Evolutionary conservation across 257 asterid genomes (phyloP), one percentile per base, ranked within the genome.

Genomic region (Handroanthus guayacan): DNA sequence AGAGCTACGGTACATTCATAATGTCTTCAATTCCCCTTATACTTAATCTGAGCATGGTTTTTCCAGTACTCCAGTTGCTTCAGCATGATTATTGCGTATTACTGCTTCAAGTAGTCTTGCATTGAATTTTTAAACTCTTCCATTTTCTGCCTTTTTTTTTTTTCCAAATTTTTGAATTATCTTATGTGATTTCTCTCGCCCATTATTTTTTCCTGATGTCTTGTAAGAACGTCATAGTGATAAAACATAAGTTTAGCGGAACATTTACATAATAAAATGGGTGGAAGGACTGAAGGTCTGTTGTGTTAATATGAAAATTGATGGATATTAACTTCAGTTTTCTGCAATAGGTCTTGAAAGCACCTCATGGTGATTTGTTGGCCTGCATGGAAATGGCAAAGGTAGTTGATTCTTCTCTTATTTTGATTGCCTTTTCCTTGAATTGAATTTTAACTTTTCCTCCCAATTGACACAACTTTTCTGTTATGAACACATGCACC

Each of bases 321-420:
- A 17, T 9, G 10, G 57, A 55, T 56, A 41, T 20, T 84, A n/a
- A 82, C 67, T 8, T 63, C 47, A 58, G n/a, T 81, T 78, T 17
- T 57, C 47, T 77, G 77, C 39, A 65, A 72, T 76, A 93, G 99
- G 92, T 95, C 75, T 81, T 95, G 81, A 90, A 89, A 88, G 98
- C 99, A 14, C 98, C 97, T 45, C 89, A 89, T 82, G 94, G 97
- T 62, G 93, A 95, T 87, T 74, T 95, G 76, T 78, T 87, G 79
- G 78, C 96, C 12, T 95, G 99, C 90, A 86, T 95, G 93, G 98
- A 95, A 86, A 89, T 93, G 97, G 99, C 97, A 63, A 95, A 95
- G 98, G 99, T 95, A 84, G 17, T 74, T 61, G 13, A 57, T 64
- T 69, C 36, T 57, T 52, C 70, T 36, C 3, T 63, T 63, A 61